Base-by-base conservation (phyloP, 257 asterid species). In the Solanum clarkiae region DNA sequence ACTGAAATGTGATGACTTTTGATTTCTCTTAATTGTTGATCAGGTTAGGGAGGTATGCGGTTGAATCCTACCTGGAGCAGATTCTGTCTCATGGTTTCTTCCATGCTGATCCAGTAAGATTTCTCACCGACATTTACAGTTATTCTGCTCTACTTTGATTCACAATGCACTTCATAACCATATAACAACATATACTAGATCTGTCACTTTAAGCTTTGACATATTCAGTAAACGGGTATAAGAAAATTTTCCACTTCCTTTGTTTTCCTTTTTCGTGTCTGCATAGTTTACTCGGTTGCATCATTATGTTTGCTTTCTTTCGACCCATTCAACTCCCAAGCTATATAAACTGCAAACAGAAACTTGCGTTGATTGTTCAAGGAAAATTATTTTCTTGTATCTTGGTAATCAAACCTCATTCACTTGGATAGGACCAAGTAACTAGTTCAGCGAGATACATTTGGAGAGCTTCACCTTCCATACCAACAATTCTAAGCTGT, bases 41-140 rank as follows among this genome's bases (percentile, higher is more conserved):
- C 92, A 95, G 98, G 93, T 87, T 95, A 97, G 91, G 94, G 63
- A 92, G 98, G 40, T 95, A 94, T 88, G 97, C 98, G 26, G 98
- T 95, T 82, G 98, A 95, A 89, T 95, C 98, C 81, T 95, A 95
- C 88, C 92, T 95, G 91, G 98, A 95, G 90, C 98, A 95, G 90
- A 95, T 95, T 74, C 84, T 95, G 83, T 94, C 98, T 74, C 98
- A 94, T 90, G 98, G 98, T 47, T 95, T 95, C 84, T 95, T 95
- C 88, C 98, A 94, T 87, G 98, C 98, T 26, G 98, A 95, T 81
- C 98, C 98, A 22, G 98, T 95, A 86, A 86, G 93, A 85, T 47
- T 77, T 74, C 63, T 81, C 18, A 5, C 26, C 15, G 24, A 49
- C 54, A 53, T 79, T 79, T 65, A 53, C 59, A 79, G 65, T 51